Conservation (phyloP, 176 grass and related monocot species). For the Carex cristatella region DNA sequence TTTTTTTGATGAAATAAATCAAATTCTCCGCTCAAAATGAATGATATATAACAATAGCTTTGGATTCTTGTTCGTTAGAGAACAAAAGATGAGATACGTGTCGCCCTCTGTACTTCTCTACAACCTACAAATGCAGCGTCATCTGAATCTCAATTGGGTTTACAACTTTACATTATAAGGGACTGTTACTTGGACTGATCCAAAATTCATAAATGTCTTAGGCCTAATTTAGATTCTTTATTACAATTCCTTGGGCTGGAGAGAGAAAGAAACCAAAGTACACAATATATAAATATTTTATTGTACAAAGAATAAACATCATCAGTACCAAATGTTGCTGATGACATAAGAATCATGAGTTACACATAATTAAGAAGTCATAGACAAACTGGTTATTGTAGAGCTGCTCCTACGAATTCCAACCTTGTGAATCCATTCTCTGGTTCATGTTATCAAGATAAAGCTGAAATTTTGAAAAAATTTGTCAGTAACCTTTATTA, state of each 20-base stretch:
- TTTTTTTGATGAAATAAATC: too few species aligned
- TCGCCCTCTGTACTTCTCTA: background rate
- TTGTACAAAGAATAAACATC: background rate
- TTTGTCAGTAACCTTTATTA: background rate
- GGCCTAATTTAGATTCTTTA: background rate
- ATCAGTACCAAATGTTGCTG: too few species aligned
- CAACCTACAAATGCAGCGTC: background rate
- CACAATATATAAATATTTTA: background rate
- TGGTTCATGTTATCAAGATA: slow-evolving; percentile 78
- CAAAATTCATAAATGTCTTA: background rate
- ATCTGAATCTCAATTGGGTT: background rate
- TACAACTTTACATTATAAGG: background rate
- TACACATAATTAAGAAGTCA: background rate
- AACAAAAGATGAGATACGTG: background rate
- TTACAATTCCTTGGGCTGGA: background rate
- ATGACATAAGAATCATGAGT: background rate
- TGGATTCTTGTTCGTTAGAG: background rate
- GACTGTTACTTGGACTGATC: background rate
- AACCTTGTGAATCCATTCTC: slow-evolving; percentile 26
- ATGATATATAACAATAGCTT: background rate
- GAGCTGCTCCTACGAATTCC: slow-evolving; percentile 19
- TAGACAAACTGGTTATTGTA: background rate
- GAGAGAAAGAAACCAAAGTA: background rate
- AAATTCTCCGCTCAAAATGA: background rate
- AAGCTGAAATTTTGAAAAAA: slow-evolving; percentile 26